Percentiles rank a stretch among this genome's conserved stretches.
Conservation (phyloP, 805 yeast species). For the Lachancea thermotolerans region DNA sequence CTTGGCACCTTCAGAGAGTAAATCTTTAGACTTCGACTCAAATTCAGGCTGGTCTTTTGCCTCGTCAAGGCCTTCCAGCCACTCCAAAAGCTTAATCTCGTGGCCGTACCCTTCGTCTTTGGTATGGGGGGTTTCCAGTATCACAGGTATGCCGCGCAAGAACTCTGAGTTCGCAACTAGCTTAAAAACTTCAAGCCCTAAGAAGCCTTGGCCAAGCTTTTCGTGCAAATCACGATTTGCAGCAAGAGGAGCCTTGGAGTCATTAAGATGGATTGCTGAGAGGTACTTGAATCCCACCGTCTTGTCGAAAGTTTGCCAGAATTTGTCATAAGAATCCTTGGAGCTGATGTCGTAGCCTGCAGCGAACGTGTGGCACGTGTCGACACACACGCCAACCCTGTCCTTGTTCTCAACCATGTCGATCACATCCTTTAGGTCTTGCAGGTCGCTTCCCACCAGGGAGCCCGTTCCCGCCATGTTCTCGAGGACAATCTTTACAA, state of each 20-base stretch:
- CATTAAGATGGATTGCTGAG: conserved; percentile 81
- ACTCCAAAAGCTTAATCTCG: conserved; percentile 76
- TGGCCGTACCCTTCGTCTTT: conserved; percentile 69
- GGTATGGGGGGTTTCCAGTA: conserved; percentile 80
- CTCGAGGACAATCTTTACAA: conserved; percentile 84
- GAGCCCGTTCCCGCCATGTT: conserved; percentile 98
- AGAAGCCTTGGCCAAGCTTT: conserved; percentile 78
- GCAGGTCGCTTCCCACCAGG: conserved; percentile 72
- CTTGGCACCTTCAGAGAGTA: conserved; percentile 54
- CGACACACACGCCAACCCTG: conserved; percentile 93
- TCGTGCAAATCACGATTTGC: conserved; percentile 91
- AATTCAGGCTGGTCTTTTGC: conserved; percentile 48
- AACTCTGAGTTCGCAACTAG: conserved; percentile 61
- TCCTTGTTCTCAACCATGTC: conserved; percentile 69
- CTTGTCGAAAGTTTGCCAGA: conserved; percentile 73
- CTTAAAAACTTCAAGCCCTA: conserved; percentile 82
- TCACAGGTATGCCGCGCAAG: conserved; percentile 62
- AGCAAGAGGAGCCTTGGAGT: conserved; percentile 88
- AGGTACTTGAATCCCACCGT: conserved; percentile 70
- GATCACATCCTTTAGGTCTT: conserved; percentile 71
- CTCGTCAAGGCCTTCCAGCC: conserved; percentile 43
- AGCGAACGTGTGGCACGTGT: conserved; percentile 94
- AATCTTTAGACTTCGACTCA: conserved; percentile 38
- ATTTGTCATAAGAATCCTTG: conserved; percentile 47
- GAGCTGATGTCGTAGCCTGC: conserved; percentile 88